These are phyloP conservation scores for Scheffersomyces cryptocercus DNA, from an alignment of 1,139 yeast species.

Conservation along the genomic window DNA sequence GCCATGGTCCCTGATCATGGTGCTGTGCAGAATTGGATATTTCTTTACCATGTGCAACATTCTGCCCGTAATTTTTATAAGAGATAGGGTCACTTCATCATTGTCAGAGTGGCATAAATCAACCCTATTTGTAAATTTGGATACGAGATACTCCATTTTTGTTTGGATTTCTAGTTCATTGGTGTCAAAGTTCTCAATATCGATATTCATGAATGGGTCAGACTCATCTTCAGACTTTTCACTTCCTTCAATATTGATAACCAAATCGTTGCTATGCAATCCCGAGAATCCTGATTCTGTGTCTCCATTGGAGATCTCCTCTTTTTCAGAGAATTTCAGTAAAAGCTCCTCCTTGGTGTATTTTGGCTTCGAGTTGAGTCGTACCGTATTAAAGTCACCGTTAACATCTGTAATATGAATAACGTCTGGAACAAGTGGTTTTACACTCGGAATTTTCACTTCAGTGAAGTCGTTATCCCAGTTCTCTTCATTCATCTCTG, in stretches of 20 bases:
- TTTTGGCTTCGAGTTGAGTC: constrained; percentile 4
- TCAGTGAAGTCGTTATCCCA: constrained; percentile 39
- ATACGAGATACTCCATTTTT: constrained; percentile 42
- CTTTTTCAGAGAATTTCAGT: constrained; percentile 29
- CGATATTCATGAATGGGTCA: constrained; percentile 44
- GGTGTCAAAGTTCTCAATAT: constrained; percentile 43
- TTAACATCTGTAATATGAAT: constrained; percentile 1
- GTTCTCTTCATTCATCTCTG: constrained; percentile 33
- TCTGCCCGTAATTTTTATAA: constrained; percentile 41
- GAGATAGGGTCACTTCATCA: constrained; percentile 31
- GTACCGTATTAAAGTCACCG: constrained; percentile 5
- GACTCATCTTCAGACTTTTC: constrained; percentile 21
- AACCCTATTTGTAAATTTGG: constrained; percentile 35
- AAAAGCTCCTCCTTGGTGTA: constrained; percentile 29
- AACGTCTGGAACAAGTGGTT: constrained; percentile 3
- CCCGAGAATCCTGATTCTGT: constrained; percentile 8
- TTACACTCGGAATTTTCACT: constrained; percentile 12
- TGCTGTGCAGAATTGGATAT: constrained; percentile 43
- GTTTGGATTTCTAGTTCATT: constrained; percentile 45
- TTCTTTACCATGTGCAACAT: constrained; percentile 44
- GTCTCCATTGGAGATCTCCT: constrained; percentile 22
- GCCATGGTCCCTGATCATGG: constrained; percentile 51
- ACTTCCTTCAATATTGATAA: background rate
- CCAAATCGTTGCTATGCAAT: constrained; percentile 1
- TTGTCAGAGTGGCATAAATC: constrained; percentile 31